phyloP scores from a whole-genome alignment of 2,329 filamentous ascomycete genomes.

The Cercospora sp. region DNA sequence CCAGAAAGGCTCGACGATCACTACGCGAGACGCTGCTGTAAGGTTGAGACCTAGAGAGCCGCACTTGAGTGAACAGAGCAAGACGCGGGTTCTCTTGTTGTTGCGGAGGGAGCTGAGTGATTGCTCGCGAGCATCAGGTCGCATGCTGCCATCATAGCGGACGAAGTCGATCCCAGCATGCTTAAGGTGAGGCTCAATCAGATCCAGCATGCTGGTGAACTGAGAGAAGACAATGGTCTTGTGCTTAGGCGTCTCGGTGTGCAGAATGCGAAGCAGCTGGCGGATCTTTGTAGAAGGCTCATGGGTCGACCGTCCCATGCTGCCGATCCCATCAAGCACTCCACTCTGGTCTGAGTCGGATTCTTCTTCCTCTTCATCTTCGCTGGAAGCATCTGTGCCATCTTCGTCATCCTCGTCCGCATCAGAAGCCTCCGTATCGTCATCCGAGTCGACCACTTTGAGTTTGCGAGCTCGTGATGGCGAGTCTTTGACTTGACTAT shows the following conservation, averaged over 20 bases:
- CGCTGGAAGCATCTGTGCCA: constrained; percentile 45
- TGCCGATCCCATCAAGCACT: constrained; percentile 25
- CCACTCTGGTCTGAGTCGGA: constrained; percentile 47
- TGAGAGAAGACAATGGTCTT: constrained; percentile 99
- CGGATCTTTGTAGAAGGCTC: constrained; percentile 87
- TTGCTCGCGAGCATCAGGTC: constrained; percentile 86
- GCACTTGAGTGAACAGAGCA: constrained; percentile 92
- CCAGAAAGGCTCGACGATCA: constrained; percentile 98
- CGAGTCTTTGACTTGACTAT: constrained; percentile 48
- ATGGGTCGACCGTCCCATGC: constrained; percentile 44
- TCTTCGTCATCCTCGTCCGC: constrained; percentile 46
- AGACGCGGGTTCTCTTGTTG: constrained; percentile 71
- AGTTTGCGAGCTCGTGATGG: constrained; percentile 33
- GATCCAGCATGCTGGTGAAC: constrained; percentile 96
- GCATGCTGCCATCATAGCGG: constrained; percentile 94
- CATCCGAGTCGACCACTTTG: constrained; percentile 19
- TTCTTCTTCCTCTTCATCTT: constrained; percentile 42
- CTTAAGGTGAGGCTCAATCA: constrained; percentile 87
- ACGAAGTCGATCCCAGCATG: constrained; percentile 74
- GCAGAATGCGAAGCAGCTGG: constrained; percentile 77
- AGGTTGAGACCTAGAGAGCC: constrained; percentile 91
- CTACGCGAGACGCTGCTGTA: constrained; percentile 86
- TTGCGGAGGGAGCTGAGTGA: constrained; percentile 75
- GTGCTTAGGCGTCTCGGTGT: constrained; percentile 74
- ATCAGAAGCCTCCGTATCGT: constrained; percentile 57